phyloP scores from a whole-genome alignment of 495 filamentous ascomycete genomes.

The Parmelia sp. region DNA sequence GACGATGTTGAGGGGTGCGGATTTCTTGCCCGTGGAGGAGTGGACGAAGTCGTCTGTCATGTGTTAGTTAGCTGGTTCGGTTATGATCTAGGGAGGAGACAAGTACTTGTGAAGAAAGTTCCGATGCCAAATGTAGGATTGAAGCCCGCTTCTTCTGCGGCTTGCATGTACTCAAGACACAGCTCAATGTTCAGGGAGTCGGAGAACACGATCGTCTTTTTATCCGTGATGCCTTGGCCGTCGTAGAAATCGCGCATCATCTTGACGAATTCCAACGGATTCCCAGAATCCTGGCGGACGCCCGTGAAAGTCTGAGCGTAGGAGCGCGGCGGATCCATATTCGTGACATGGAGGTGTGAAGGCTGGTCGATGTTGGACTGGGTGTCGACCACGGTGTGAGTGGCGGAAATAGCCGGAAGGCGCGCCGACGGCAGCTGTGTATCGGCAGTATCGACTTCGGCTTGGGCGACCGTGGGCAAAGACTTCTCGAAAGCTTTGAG shows the following conservation, averaged over 20 bases:
- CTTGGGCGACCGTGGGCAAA: slow-evolving; percentile 38
- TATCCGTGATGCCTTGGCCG: slow-evolving; percentile 61
- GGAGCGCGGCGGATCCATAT: slow-evolving; percentile 34
- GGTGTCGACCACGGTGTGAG: slow-evolving; percentile 30
- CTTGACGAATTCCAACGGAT: slow-evolving; percentile 75
- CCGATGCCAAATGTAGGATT: slow-evolving; percentile 84
- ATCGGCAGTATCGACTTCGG: slow-evolving; percentile 31
- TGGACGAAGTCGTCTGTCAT: slow-evolving; percentile 79
- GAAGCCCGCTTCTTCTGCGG: slow-evolving; percentile 74
- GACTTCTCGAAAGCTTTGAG: slow-evolving; percentile 73
- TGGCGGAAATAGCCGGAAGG: slow-evolving; percentile 26
- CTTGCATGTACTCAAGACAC: slow-evolving; percentile 80
- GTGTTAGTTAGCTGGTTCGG: background rate
- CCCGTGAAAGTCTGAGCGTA: slow-evolving; percentile 86
- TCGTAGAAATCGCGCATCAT: slow-evolving; percentile 85
- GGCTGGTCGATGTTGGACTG: slow-evolving; percentile 21
- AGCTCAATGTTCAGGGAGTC: slow-evolving; percentile 88
- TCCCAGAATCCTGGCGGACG: slow-evolving; percentile 90
- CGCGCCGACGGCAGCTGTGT: slow-evolving; percentile 32
- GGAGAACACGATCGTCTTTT: slow-evolving; percentile 95
- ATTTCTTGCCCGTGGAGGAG: slow-evolving; percentile 65
- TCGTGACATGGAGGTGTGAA: background rate
- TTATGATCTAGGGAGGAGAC: background rate
- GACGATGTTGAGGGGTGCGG: slow-evolving; percentile 92
- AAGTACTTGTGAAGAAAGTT: slow-evolving; percentile 82